Percentiles rank a stretch among this genome's conserved stretches.
phyloP scores from a whole-genome alignment of 768 basidiomycete genomes.

The Exidia glandulosa region DNA sequence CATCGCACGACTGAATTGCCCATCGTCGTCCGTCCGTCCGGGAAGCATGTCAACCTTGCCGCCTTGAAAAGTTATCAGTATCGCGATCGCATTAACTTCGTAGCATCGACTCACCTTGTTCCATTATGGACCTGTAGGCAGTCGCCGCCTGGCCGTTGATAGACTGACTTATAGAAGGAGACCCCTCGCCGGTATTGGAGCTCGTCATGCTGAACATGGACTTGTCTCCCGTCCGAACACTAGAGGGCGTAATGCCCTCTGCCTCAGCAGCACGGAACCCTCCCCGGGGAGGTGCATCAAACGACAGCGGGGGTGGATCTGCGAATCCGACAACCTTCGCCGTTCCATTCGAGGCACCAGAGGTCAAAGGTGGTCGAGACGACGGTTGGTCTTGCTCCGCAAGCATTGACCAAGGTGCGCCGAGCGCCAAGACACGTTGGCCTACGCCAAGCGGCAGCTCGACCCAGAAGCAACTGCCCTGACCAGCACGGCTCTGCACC shows the following conservation, averaged over 20 bases:
- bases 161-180: not conserved
- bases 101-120: not conserved
- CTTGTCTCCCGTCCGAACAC: not conserved
- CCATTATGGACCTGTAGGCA: not conserved
- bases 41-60: not conserved
- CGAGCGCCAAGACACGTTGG: not conserved
- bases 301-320: no score
- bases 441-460: constrained; percentile 30
- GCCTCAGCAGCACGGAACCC: not conserved
- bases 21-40: not conserved
- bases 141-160: not conserved
- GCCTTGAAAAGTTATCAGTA: not conserved
- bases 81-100: not conserved
- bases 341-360: not conserved
- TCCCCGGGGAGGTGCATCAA: not conserved
- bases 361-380: no score
- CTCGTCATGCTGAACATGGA: not conserved
- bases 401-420: not conserved
- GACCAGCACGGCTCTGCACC: constrained; percentile 23
- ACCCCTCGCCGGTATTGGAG: not conserved
- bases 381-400: no score
- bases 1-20: not conserved
- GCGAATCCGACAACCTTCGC: not conserved
- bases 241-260: not conserved
- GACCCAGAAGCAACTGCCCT: constrained; percentile 85